Conservation (phyloP, 495 filamentous ascomycete genomes). For the Glonium stellatum region DNA sequence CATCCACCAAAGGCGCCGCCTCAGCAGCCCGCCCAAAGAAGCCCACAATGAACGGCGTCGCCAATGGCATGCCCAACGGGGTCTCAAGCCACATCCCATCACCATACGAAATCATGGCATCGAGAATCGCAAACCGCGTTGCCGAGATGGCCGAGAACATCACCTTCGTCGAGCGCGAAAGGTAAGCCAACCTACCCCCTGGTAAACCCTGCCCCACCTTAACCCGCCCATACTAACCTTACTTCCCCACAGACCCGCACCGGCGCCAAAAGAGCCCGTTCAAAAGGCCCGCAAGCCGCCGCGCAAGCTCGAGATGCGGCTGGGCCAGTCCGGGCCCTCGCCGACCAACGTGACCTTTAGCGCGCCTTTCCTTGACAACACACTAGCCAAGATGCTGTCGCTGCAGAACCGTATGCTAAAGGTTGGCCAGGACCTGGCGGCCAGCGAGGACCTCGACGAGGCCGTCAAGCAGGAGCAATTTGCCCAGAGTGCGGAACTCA, state of each 20-base stretch:
- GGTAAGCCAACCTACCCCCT: conserved; percentile 16
- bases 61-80: conserved; percentile 5
- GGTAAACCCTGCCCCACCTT: background rate
- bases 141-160: conserved; percentile 42
- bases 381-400: conserved; percentile 36
- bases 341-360: conserved; percentile 35
- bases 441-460: conserved; percentile 33
- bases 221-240: conserved; percentile 6
- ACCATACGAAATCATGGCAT: conserved; percentile 38
- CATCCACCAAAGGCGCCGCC: conserved; percentile 5
- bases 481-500: conserved; percentile 36
- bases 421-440: conserved; percentile 32
- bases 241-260: conserved; percentile 1
- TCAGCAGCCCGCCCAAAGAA: conserved; percentile 15
- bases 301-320: conserved; percentile 39
- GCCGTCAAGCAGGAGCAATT: conserved; percentile 37
- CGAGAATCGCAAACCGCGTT: conserved; percentile 36
- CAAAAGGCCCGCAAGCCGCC: conserved; percentile 26
- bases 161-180: conserved; percentile 37
- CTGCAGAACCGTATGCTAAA: conserved; percentile 39
- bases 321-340: conserved; percentile 17
- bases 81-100: conserved; percentile 22
- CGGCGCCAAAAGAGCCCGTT: conserved; percentile 11
- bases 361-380: conserved; percentile 41
- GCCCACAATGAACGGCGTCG: conserved; percentile 10